Conservation (phyloP, 2,329 filamentous ascomycete species). For the Didymella segeticola region DNA sequence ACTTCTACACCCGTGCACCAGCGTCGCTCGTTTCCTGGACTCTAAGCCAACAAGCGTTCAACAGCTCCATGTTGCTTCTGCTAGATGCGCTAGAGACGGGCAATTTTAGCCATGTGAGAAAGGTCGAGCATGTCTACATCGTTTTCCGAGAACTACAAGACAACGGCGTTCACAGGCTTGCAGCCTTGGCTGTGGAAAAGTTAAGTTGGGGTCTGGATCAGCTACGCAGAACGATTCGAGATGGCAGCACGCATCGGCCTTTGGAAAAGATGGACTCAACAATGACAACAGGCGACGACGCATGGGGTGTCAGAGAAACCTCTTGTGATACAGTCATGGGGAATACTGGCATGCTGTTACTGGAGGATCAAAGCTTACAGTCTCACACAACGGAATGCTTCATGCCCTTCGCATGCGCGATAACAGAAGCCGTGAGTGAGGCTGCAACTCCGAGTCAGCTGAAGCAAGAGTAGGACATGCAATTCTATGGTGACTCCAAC, state of each 20-base stretch:
- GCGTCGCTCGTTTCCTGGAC: conserved; percentile 57
- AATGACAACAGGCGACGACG: conserved; percentile 17
- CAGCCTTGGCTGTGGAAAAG: conserved; percentile 52
- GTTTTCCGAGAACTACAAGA: conserved; percentile 53
- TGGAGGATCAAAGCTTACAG: conserved; percentile 56
- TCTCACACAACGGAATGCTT: conserved; percentile 42
- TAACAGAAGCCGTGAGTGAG: conserved; percentile 22
- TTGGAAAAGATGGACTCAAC: conserved; percentile 17
- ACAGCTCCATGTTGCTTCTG: conserved; percentile 58
- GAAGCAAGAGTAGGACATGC: conserved; percentile 19
- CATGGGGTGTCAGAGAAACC: conserved; percentile 16
- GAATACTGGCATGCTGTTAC: conserved; percentile 55
- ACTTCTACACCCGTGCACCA: conserved; percentile 53
- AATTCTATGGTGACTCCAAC: conserved; percentile 21
- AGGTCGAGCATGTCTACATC: conserved; percentile 51
- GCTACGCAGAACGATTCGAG: conserved; percentile 25
- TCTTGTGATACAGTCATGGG: conserved; percentile 54
- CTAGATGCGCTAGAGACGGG: conserved; percentile 54
- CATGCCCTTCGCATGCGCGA: conserved; percentile 41
- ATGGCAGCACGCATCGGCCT: conserved; percentile 7
- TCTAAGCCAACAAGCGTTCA: conserved; percentile 59
- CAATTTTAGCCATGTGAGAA: conserved; percentile 38
- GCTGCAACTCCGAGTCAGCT: conserved; percentile 2
- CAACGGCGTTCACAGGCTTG: conserved; percentile 55
- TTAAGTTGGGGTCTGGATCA: conserved; percentile 44